phyloP scores from a whole-genome alignment of 2,329 filamentous ascomycete genomes.

The Sclerotinia borealis region DNA sequence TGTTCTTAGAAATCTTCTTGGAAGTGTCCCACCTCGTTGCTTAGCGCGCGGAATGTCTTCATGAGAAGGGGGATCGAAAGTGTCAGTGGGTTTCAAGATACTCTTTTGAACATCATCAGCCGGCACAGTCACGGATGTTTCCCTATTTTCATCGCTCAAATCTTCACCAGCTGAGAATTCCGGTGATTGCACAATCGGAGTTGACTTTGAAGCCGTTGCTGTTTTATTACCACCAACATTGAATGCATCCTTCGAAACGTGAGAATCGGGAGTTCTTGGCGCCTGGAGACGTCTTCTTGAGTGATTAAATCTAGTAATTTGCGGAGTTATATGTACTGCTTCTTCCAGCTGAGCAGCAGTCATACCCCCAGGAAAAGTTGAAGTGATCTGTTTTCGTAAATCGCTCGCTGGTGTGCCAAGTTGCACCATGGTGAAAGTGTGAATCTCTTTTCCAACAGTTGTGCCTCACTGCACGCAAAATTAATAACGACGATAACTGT shows the following conservation, averaged over 20 bases:
- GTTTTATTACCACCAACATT: neutral
- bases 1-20: neutral
- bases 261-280: neutral
- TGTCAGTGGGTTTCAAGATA: neutral
- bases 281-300: neutral
- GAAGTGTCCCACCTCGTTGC: neutral
- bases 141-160: neutral
- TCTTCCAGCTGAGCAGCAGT: neutral
- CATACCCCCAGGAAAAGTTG: neutral
- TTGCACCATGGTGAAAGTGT: neutral
- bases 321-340: neutral
- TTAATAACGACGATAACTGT: neutral
- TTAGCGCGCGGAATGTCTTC: neutral
- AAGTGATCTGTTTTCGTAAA: neutral
- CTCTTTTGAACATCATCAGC: neutral
- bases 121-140: neutral
- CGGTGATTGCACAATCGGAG: neutral
- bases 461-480: neutral
- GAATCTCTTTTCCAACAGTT: neutral
- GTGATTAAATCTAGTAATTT: neutral
- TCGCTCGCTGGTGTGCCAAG: neutral
- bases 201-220: neutral
- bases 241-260: neutral
- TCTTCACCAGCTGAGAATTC: neutral
- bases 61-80: too few species aligned